A percentile compares a stretch with the other conserved stretches of the same genome.
Conservation (phyloP, 2,329 filamentous ascomycete genomes). For the Fonsecaea multimorphosa region DNA sequence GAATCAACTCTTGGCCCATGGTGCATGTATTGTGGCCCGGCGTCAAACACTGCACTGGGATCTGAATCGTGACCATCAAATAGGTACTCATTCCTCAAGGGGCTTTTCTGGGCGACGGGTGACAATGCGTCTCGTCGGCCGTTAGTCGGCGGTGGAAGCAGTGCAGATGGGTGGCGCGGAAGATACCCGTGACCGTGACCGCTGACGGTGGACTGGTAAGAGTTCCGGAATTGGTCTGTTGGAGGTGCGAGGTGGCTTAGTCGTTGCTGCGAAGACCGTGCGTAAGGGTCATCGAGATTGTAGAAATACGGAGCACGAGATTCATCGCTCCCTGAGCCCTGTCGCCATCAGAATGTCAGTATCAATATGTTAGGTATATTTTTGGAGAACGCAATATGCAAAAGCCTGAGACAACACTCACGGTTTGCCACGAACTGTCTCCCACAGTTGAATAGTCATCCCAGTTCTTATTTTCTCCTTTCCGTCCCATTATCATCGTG, state of each 20-base stretch:
- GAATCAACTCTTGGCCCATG: not conserved
- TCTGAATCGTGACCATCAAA: not conserved
- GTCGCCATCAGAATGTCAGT: conserved; percentile 1
- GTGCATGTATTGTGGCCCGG: not conserved
- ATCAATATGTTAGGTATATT: not conserved
- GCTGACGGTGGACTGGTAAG: conserved; percentile 20
- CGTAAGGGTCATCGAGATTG: conserved; percentile 24
- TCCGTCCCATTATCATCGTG: conserved; percentile 22
- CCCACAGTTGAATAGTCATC: conserved; percentile 25
- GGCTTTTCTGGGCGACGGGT: conserved; percentile 7
- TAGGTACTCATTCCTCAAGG: conserved; percentile 18
- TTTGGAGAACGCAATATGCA: no score
- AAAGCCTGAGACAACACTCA: not conserved
- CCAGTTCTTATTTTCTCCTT: conserved; percentile 20
- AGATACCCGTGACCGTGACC: conserved; percentile 12
- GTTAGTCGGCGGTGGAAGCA: conserved; percentile 24
- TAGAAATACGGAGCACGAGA: conserved; percentile 16
- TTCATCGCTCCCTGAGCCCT: conserved; percentile 5
- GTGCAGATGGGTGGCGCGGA: conserved; percentile 21
- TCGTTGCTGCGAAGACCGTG: conserved; percentile 16
- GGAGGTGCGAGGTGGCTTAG: conserved; percentile 21
- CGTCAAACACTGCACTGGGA: not conserved
- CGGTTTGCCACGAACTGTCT: conserved; percentile 4
- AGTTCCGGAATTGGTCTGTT: conserved; percentile 12
- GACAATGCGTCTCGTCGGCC: conserved; percentile 6